Base-by-base conservation (phyloP, 306 rosid species). In the Cyamopsis tetragonoloba region DNA sequence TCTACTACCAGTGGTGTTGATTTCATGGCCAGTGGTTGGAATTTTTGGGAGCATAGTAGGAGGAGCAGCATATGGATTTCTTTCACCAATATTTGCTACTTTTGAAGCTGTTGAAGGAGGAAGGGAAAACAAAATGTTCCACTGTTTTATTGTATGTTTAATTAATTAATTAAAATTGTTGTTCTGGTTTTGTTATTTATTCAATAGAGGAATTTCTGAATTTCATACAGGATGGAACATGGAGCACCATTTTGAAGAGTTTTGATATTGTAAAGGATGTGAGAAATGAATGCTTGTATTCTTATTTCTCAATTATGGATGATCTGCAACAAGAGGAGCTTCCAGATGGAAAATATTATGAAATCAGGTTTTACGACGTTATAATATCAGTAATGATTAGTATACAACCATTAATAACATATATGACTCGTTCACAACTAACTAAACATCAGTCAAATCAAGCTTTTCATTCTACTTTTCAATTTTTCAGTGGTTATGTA, bases 101-200 rank as follows among this genome's bases (percentile, higher is more conserved):
- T 93, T 93, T 79, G 71, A 83, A 66, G 97, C 97, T 54, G 87
- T 90, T 61, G 96, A 85, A 70, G 96, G 74, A 82, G 96, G 88
- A 71, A 89, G 77, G 87, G 61, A 81, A 13, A 13, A 83, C 66
- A 59, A 74, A 65, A 3, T 88, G 59, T 44, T 63, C 79, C 96
- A 77, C 76, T 84, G 96, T 83, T 82, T 93, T 66, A 71, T 59
- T 32, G 99, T 93, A 90, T 76, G 95, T 82, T 77, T 77, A 19
- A 13, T 63, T 64, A 47, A 35, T 46, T 60, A 76, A 6, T 47
- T 42, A 49, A 35, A 7, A 30, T 65, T 20, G 28, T 49, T 37
- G 11, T 75, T 51, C 9, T 70, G n/a, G n/a, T 32, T 66, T n/a
- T 39, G 41, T 68, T 55, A 47, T 79, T 38, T 34, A 48, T 54